These are phyloP conservation scores for Phycomyces blakesleeanus DNA, from an alignment of 192 early-diverging fungal species.

Conservation along the genomic window DNA sequence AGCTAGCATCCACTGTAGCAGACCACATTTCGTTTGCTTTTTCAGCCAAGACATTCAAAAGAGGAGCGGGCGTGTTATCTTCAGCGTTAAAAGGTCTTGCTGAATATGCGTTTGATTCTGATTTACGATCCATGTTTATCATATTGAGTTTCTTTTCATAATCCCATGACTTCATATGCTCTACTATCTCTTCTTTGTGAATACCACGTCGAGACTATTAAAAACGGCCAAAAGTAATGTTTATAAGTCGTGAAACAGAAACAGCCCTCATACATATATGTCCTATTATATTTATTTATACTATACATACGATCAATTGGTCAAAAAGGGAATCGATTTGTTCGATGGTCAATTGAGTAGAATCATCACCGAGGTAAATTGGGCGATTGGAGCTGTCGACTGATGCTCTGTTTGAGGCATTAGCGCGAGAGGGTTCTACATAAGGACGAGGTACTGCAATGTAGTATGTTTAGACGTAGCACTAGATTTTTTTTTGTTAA, in stretches of 20 bases:
- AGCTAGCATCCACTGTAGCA: constrained; percentile 10
- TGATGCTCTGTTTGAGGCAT: neutral
- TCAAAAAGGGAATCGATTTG: constrained; percentile 50
- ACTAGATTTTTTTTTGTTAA: no score
- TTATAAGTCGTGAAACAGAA: neutral
- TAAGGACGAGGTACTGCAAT: no score
- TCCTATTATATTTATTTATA: no score
- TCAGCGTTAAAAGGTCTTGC: constrained; percentile 21
- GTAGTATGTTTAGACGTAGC: no score
- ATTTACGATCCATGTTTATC: constrained; percentile 7
- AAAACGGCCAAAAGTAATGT: constrained; percentile 14
- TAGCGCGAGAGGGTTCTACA: no score
- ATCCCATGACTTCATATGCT: neutral
- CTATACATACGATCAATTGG: constrained; percentile 53
- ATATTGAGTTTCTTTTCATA: constrained; percentile 8
- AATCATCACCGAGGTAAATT: neutral
- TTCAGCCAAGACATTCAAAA: constrained; percentile 27
- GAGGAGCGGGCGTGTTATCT: constrained; percentile 7
- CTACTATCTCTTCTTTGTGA: constrained; percentile 1
- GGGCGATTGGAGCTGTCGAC: neutral
- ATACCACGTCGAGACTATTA: constrained; percentile 38
- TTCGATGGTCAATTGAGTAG: constrained; percentile 23
- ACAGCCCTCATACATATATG: neutral
- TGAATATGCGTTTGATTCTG: constrained; percentile 19
- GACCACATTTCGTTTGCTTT: constrained; percentile 28